Base-by-base conservation (phyloP, 495 filamentous ascomycete species). In the Neurospora intermedia region DNA sequence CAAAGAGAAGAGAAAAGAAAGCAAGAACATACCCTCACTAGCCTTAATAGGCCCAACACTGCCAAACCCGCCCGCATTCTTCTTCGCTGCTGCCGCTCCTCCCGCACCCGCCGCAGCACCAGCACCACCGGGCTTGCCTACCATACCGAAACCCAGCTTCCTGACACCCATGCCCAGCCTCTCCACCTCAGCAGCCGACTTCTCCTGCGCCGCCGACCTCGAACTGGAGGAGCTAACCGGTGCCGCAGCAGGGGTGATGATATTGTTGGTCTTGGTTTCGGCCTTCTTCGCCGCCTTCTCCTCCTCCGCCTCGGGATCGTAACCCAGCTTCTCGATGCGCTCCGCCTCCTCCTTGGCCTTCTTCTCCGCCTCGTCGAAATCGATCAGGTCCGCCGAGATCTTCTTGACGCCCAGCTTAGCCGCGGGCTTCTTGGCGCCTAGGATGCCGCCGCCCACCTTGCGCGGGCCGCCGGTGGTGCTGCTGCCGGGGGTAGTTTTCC, bases 341-440 rank as follows among this genome's bases (percentile, higher is more conserved):
- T 98, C 96, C 2, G 96, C 96, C 81, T 99, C 96, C 80, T 98
- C 96, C 81, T 94, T 96, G 42, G 96, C 96, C 83, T 97, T 97
- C 77, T 91, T 92, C 85, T 99, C 96, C 0, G 94, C 96, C 80
- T 94, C 96, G 70, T 99, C 96, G 76, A 99, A 99, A 83, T 99
- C 96, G 73, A 99, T 91, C 43, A 71, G 10, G 73, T 94, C 93
- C 43, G 85, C 88, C 23, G 84, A 84, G 62, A 96, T 85, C 85
- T 97, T 98, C 88, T 97, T 97, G 20, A 91, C 95, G 39, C 94
- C 96, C 35, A 99, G 88, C 81, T 96, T 98, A 85, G 91, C 93
- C 38, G 92, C 94, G 31, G 97, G 88, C 82, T 95, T 98, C 87
- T 98, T 99, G 23, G 92, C 92, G 74, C 93, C 93, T 31, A 98